Percentiles rank a stretch among this genome's conserved stretches.
These are phyloP conservation scores for Aspergillus ibericus DNA, from an alignment of 2,329 filamentous ascomycete species.

Conservation along the genomic window DNA sequence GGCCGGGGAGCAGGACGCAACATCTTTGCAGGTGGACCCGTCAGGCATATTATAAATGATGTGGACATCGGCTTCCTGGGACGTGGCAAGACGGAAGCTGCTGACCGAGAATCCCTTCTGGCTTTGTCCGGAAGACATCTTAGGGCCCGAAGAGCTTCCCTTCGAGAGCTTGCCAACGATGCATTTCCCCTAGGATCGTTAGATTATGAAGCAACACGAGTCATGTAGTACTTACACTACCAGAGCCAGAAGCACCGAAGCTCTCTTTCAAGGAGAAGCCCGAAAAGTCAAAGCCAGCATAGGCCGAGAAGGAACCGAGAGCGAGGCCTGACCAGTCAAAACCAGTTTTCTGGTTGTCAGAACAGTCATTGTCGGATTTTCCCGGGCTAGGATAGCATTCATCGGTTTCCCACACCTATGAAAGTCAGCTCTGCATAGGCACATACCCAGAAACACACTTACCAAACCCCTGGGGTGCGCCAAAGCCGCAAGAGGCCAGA, in stretches of 20 bases:
- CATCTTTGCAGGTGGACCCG: constrained; percentile 78
- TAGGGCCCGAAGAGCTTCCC: constrained; percentile 52
- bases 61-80: constrained; percentile 75
- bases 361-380: constrained; percentile 77
- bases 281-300: constrained; percentile 71
- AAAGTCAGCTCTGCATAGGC: constrained; percentile 1
- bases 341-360: constrained; percentile 65
- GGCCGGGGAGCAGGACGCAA: constrained; percentile 63
- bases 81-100: constrained; percentile 69
- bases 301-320: constrained; percentile 62
- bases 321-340: constrained; percentile 70
- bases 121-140: constrained; percentile 57
- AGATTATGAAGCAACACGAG: constrained; percentile 5
- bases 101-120: constrained; percentile 70
- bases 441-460: constrained; percentile 29
- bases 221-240: constrained; percentile 46
- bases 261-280: constrained; percentile 69
- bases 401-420: constrained; percentile 52
- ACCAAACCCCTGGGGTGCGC: constrained; percentile 47
- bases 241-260: constrained; percentile 34
- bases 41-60: constrained; percentile 87
- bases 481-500: constrained; percentile 46
- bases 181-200: constrained; percentile 53
- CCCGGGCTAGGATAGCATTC: constrained; percentile 64
- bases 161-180: constrained; percentile 56